phyloP scores from a whole-genome alignment of 176 grass and related monocot genomes.

The Hyparrhenia diplandra region DNA sequence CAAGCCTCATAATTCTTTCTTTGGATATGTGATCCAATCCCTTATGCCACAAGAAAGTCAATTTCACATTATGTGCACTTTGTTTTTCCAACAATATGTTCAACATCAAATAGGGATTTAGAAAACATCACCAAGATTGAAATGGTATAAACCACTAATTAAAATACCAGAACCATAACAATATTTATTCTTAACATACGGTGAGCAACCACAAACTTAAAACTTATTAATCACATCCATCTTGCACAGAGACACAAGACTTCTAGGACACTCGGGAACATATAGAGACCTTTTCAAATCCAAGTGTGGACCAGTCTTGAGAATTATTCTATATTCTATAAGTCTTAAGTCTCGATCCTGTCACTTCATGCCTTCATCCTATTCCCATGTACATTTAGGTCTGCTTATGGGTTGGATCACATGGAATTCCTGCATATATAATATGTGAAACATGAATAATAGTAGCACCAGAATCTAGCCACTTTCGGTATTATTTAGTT shows the following conservation, averaged over 20 bases:
- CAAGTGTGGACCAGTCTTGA: not conserved
- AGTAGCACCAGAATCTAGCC: too few relatives aligned
- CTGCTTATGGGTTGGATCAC: too few relatives aligned
- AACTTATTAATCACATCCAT: slow-evolving; percentile 9
- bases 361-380: not conserved
- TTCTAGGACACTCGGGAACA: slow-evolving; percentile 10
- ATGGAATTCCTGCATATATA: too few relatives aligned
- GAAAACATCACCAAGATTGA: slow-evolving; percentile 6
- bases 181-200: not conserved
- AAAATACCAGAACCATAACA: slow-evolving; percentile 20
- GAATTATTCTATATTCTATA: not conserved
- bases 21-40: slow-evolving; percentile 26
- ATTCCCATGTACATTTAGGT: slow-evolving; percentile 2
- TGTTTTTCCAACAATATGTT: not conserved
- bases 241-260: not conserved
- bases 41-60: slow-evolving; percentile 20
- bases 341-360: not conserved
- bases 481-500: too few relatives aligned
- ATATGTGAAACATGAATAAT: too few relatives aligned
- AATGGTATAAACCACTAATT: slow-evolving; percentile 8
- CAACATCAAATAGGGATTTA: not conserved
- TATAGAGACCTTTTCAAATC: not conserved
- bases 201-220: not conserved
- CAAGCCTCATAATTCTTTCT: slow-evolving; percentile 24
- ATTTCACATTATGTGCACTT: slow-evolving; percentile 8